A percentile compares a stretch with the other conserved stretches of the same genome.
These are phyloP conservation scores for Hansfordia pulvinata DNA, from an alignment of 2,329 filamentous ascomycete genomes.

Conservation along the genomic window DNA sequence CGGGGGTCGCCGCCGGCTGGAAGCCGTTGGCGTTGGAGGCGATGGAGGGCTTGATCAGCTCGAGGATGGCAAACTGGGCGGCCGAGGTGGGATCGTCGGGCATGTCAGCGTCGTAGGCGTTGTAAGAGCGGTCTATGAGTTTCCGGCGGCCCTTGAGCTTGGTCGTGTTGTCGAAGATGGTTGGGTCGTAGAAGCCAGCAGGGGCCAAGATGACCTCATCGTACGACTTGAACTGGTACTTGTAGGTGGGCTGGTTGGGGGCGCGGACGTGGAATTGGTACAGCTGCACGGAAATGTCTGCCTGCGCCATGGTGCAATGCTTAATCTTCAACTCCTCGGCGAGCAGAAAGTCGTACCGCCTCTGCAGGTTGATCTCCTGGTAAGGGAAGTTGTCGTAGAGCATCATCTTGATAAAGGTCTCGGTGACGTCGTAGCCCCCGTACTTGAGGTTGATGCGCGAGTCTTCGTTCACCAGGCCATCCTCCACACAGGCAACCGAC, in stretches of 20 bases:
- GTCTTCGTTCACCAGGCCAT: slow-evolving; percentile 88
- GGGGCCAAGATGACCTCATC: slow-evolving; percentile 91
- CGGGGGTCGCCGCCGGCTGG: slow-evolving; percentile 8
- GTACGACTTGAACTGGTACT: slow-evolving; percentile 94
- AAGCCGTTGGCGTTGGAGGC: slow-evolving; percentile 29
- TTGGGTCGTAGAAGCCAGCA: slow-evolving; percentile 86
- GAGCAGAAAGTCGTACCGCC: slow-evolving; percentile 82
- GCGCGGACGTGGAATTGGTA: slow-evolving; percentile 85
- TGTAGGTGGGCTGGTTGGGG: slow-evolving; percentile 76
- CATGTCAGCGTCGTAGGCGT: slow-evolving; percentile 77
- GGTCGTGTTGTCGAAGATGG: slow-evolving; percentile 67
- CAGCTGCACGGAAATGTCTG: slow-evolving; percentile 75
- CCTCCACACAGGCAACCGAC: slow-evolving; percentile 90
- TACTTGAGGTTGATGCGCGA: slow-evolving; percentile 92
- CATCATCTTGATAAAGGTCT: slow-evolving; percentile 96
- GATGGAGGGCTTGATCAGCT: slow-evolving; percentile 45
- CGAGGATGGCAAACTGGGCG: slow-evolving; percentile 60
- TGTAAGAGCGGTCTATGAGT: slow-evolving; percentile 76
- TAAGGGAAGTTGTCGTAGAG: slow-evolving; percentile 94
- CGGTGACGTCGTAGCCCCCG: slow-evolving; percentile 83
- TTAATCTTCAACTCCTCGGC: slow-evolving; percentile 94
- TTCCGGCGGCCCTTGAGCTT: slow-evolving; percentile 73
- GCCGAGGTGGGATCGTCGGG: slow-evolving; percentile 82
- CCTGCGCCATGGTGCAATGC: slow-evolving; percentile 82
- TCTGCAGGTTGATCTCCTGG: slow-evolving; percentile 78